Conservation (phyloP, 768 basidiomycete genomes). For the Leccinum incarnatum region DNA sequence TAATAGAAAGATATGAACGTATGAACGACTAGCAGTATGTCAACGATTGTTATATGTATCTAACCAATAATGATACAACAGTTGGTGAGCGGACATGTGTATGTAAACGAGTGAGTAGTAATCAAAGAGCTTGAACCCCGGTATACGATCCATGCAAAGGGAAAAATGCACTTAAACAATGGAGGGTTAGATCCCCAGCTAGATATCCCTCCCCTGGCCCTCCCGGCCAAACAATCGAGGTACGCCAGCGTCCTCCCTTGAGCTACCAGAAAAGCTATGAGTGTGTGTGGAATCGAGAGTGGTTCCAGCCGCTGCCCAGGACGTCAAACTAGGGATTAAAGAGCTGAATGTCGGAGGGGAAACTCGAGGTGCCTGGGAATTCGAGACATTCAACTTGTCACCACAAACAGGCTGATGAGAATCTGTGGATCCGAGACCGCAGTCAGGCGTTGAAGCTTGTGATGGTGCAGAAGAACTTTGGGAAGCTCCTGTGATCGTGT, state of each 20-base stretch:
- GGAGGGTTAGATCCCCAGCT: conserved; percentile 3
- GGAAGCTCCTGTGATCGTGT: conserved; percentile 26
- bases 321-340: conserved; percentile 34
- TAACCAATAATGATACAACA: conserved; percentile 16
- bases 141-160: background rate
- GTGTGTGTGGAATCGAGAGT: conserved; percentile 18
- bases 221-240: conserved; percentile 30
- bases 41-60: background rate
- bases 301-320: conserved; percentile 33
- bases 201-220: conserved; percentile 24
- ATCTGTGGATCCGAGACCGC: conserved; percentile 1
- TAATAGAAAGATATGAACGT: background rate
- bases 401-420: background rate
- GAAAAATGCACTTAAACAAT: background rate
- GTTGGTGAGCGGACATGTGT: background rate
- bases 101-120: background rate
- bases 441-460: conserved; percentile 11
- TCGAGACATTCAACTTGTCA: conserved; percentile 9
- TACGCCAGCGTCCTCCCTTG: conserved; percentile 20
- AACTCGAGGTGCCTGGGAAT: conserved; percentile 22
- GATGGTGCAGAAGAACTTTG: conserved; percentile 5
- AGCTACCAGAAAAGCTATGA: conserved; percentile 4
- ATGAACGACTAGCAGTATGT: background rate
- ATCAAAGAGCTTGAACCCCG: background rate
- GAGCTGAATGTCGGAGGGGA: conserved; percentile 22